Percentiles rank a stretch among this genome's conserved stretches.
These are phyloP conservation scores for Arbutus unedo DNA, from an alignment of 148 eudicot species.

Conservation along the genomic window DNA sequence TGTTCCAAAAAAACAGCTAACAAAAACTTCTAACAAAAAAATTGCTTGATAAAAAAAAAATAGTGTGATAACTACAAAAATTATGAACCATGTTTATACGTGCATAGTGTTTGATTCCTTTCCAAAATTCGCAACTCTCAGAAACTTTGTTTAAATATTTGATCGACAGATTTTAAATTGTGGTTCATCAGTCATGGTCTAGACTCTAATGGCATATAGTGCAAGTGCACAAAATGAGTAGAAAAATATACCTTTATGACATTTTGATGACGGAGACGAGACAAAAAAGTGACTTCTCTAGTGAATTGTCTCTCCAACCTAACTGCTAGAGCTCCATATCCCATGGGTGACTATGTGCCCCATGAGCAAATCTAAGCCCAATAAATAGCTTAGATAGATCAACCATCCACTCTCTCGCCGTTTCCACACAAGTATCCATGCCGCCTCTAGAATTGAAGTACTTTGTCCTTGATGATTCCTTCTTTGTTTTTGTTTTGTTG, in stretches of 20 bases:
- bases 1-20: too few relatives aligned
- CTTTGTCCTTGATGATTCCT: conserved; percentile 67
- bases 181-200: too few relatives aligned
- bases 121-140: too few relatives aligned
- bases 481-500: conserved; percentile 34
- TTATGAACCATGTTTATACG: too few relatives aligned
- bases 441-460: conserved; percentile 72
- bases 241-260: conserved; percentile 64
- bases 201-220: too few relatives aligned
- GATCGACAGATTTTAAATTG: too few relatives aligned
- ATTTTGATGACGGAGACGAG: conserved; percentile 71
- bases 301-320: conserved; percentile 73
- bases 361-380: conserved; percentile 82
- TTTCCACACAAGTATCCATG: conserved; percentile 65
- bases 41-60: too few relatives aligned
- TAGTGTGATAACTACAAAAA: too few relatives aligned
- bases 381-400: conserved; percentile 73
- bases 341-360: conserved; percentile 86
- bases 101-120: too few relatives aligned
- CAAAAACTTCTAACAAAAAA: too few relatives aligned
- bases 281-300: conserved; percentile 69
- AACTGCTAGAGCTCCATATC: conserved; percentile 40
- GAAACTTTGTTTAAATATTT: too few relatives aligned
- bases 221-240: too few relatives aligned
- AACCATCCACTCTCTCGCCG: conserved; percentile 61